These are phyloP conservation scores for Actinidia arguta DNA, from an alignment of 179 eudicot genomes.

Conservation along the genomic window DNA sequence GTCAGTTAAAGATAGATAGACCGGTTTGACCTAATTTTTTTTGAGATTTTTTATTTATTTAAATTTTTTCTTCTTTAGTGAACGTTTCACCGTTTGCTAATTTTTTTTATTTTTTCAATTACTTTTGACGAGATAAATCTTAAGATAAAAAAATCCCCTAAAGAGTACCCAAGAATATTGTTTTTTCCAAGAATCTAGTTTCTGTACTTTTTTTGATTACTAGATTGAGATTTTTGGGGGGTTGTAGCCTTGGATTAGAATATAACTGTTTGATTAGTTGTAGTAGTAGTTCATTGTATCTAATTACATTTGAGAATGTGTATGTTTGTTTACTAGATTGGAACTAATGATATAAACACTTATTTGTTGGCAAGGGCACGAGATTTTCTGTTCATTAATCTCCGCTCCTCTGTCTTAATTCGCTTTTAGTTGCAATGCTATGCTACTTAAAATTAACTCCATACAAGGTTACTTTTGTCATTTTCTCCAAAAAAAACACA, in stretches of 20 bases:
- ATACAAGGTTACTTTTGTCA: no score
- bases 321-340: no score
- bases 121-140: no score
- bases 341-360: neutral
- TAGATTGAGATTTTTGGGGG: slow-evolving; percentile 21
- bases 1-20: neutral
- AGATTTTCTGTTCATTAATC: no score
- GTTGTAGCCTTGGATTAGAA: neutral
- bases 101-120: no score
- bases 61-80: neutral
- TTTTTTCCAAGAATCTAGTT: neutral
- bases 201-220: neutral
- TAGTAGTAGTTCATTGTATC: slow-evolving; percentile 8
- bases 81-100: no score
- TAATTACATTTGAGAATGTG: no score
- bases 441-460: no score
- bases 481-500: no score
- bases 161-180: neutral
- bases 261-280: neutral
- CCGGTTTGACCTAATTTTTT: neutral
- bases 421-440: neutral
- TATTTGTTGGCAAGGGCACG: neutral
- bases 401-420: no score
- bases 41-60: no score
- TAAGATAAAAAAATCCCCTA: neutral